Evolutionary conservation across 768 basidiomycete genomes (phyloP), one percentile per base, ranked within the genome.

Genomic region (Symmetrospora coprosmae): DNA sequence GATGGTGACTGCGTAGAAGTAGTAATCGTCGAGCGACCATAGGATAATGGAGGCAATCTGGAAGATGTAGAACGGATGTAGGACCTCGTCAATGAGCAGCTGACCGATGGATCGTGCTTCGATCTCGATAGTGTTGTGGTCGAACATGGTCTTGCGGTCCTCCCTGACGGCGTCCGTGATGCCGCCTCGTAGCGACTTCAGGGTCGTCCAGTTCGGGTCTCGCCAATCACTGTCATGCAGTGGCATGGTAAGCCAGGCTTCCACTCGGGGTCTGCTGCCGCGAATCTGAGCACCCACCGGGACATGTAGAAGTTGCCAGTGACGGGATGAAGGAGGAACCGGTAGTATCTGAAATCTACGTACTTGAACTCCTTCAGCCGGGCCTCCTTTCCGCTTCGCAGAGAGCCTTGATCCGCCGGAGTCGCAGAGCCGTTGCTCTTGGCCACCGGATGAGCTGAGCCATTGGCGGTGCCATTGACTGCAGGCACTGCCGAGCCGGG

Each of bases 41-140:
- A 99, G 75, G 37, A 86, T 75, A 66, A 97, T 85, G 65, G 89
- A 94, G 49, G 88, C 88, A 65, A 96, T 83, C 78, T 99, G 94
- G 70, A 99, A 99, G 55, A 99, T 84, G 70, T 96, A 97, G 73
- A 97, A 97, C 0, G 94, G 94, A 70, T 97, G 92, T 37, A 97
- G 84, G 43, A 94, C 81, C 79, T 97, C 94, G 65, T 96, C 90
- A 19, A 96, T 74, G 6, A 97, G 76, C 2, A 99, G 78, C 16
- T 80, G 76, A 2, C 82, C 60, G 11, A 83, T 80, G 0, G 86
- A 83, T 72, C 94, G 96, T 2, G 81, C 86, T 67, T 86, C 83
- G 41, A 99, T 85, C 67, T 97, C 86, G 63, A 99, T 85, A 45
- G 83, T 75, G 69, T 99, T 99, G 23, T 74, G 73, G 1, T 86